These are phyloP conservation scores for Capsella bursapastoris DNA, from an alignment of 345 rosid genomes.

Conservation along the genomic window DNA sequence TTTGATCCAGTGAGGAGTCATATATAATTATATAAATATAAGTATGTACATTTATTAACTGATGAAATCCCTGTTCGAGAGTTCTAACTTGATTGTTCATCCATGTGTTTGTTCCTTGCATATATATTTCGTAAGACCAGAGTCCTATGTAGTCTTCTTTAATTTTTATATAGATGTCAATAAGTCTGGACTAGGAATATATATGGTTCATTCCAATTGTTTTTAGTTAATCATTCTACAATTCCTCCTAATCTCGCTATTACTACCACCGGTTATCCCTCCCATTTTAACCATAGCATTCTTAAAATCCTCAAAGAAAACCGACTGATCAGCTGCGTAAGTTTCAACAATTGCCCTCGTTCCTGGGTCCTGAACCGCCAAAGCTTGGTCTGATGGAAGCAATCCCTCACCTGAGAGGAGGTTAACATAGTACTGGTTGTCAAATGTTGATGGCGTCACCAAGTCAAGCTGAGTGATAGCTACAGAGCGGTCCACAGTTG, in stretches of 20 bases:
- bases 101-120: conserved; percentile 6
- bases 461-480: conserved; percentile 67
- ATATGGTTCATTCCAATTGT: neutral
- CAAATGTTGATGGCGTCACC: conserved; percentile 75
- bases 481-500: conserved; percentile 35
- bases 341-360: conserved; percentile 59
- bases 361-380: conserved; percentile 52
- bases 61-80: neutral
- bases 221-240: conserved; percentile 55
- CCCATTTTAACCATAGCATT: conserved; percentile 75
- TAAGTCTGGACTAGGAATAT: conserved; percentile 11
- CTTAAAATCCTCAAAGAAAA: conserved; percentile 71
- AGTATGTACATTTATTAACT: neutral
- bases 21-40: conserved; percentile 6
- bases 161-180: conserved; percentile 25
- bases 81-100: conserved; percentile 3
- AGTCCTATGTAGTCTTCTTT: conserved; percentile 22
- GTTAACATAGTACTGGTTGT: conserved; percentile 80
- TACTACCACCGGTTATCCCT: conserved; percentile 42
- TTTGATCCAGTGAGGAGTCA: conserved; percentile 20
- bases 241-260: conserved; percentile 55
- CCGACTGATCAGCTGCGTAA: conserved; percentile 54
- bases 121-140: conserved; percentile 8
- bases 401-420: conserved; percentile 78
- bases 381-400: conserved; percentile 79